Conservation (phyloP, 306 rosid genomes). For the Fragaria vesca region DNA sequence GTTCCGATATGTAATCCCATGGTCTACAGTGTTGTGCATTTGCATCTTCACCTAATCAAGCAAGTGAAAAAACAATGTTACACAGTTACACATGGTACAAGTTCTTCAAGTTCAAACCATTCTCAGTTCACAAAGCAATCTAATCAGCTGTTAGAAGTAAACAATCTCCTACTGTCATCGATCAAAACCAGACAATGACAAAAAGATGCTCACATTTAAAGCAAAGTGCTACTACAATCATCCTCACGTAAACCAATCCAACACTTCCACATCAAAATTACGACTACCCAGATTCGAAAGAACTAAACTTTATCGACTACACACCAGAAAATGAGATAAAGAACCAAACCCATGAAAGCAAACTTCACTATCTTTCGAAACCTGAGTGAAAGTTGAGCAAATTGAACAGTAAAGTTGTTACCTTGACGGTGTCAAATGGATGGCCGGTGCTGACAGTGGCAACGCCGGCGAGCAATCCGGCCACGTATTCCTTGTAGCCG, state of each 20-base stretch:
- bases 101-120: neutral
- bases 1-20: conserved; percentile 57
- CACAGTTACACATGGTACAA: neutral
- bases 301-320: neutral
- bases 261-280: neutral
- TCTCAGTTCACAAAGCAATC: neutral
- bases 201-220: neutral
- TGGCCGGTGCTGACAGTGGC: conserved; percentile 56
- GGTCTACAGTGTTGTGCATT: conserved; percentile 76
- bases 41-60: conserved; percentile 75
- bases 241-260: neutral
- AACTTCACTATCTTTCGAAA: neutral
- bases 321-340: neutral
- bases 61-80: neutral
- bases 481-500: conserved; percentile 60
- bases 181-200: conserved; percentile 1
- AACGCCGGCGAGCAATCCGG: conserved; percentile 64
- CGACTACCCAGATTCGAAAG: conserved; percentile 12
- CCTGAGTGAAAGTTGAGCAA: neutral
- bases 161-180: conserved; percentile 15
- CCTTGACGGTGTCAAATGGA: conserved; percentile 67
- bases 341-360: neutral
- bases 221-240: neutral
- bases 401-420: conserved; percentile 2
- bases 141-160: neutral